Evolutionary conservation across 1,139 yeast genomes (phyloP).

Genomic region (Suhomyces ambrosiae): DNA sequence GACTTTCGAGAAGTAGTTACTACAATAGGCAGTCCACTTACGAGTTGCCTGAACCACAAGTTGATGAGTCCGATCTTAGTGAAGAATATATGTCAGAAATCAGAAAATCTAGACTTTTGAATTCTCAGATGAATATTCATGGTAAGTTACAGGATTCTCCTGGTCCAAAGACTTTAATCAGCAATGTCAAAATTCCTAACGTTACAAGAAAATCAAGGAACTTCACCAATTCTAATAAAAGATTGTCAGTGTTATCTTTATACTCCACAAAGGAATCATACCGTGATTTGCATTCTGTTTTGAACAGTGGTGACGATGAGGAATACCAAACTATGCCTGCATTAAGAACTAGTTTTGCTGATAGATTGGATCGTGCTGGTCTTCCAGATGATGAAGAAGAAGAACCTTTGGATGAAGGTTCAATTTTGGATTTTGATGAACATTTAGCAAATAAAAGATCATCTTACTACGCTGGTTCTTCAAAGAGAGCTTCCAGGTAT

Average conservation of each 20-base stretch:
- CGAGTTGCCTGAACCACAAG: conserved; percentile 43
- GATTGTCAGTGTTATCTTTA: conserved; percentile 68
- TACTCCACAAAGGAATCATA: conserved; percentile 70
- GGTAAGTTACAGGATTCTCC: conserved; percentile 25
- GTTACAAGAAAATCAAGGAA: conserved; percentile 69
- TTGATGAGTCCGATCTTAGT: conserved; percentile 43
- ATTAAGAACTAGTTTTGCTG: conserved; percentile 48
- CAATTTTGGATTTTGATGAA: conserved; percentile 47
- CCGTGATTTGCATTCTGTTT: conserved; percentile 58
- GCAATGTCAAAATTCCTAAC: conserved; percentile 67
- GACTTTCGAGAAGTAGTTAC: conserved; percentile 26
- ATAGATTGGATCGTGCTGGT: conserved; percentile 45
- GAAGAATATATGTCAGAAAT: conserved; percentile 50
- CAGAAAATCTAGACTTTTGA: conserved; percentile 45
- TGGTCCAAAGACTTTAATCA: conserved; percentile 43
- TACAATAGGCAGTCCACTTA: conserved; percentile 21
- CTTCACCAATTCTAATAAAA: conserved; percentile 62
- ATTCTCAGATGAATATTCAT: conserved; percentile 44
- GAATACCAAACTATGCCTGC: conserved; percentile 28
- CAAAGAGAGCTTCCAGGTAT: conserved; percentile 25
- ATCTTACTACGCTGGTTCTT: conserved; percentile 34
- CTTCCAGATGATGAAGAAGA: conserved; percentile 32
- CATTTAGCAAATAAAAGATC: conserved; percentile 44
- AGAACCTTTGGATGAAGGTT: conserved; percentile 39
- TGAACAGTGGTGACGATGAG: conserved; percentile 41